These are phyloP conservation scores for Stagonosporopsis vannaccii DNA, from an alignment of 2,329 filamentous ascomycete genomes.

Conservation along the genomic window DNA sequence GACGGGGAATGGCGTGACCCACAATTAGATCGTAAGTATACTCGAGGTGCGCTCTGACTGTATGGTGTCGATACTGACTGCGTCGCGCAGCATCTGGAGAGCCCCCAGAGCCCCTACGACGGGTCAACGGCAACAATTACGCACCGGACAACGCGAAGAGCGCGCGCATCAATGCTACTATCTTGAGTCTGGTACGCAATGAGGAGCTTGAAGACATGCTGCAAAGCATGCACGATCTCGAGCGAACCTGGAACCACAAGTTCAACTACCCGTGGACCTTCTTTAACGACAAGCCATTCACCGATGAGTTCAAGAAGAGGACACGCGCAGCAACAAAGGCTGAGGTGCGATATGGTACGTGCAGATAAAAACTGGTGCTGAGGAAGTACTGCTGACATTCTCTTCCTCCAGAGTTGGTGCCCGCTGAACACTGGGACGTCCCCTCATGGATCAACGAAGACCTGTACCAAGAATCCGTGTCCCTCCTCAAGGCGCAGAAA, in stretches of 20 bases:
- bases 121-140: conserved; percentile 76
- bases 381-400: conserved; percentile 9
- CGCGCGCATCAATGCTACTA: conserved; percentile 89
- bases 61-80: conserved; percentile 9
- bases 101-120: conserved; percentile 76
- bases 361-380: fast-evolving
- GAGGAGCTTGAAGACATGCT: conserved; percentile 85
- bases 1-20: conserved; percentile 76
- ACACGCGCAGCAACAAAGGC: conserved; percentile 87
- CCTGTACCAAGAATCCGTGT: conserved; percentile 82
- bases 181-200: conserved; percentile 91
- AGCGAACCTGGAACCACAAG: conserved; percentile 95
- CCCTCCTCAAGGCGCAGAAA: conserved; percentile 80
- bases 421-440: conserved; percentile 92
- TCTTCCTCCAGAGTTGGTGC: conserved; percentile 74
- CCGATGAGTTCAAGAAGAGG: conserved; percentile 86
- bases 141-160: conserved; percentile 76
- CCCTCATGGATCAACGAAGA: conserved; percentile 92
- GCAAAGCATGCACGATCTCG: conserved; percentile 87
- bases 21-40: conserved; percentile 80
- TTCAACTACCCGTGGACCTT: conserved; percentile 99
- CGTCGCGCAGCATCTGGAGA: conserved; percentile 74
- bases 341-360: conserved; percentile 79
- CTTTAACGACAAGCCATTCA: conserved; percentile 95
- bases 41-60: neutral